Evolutionary conservation across 1,284 basidiomycete species (phyloP), one percentile per base, ranked within the genome.

Genomic region (Sanghuangporus weigelae): DNA sequence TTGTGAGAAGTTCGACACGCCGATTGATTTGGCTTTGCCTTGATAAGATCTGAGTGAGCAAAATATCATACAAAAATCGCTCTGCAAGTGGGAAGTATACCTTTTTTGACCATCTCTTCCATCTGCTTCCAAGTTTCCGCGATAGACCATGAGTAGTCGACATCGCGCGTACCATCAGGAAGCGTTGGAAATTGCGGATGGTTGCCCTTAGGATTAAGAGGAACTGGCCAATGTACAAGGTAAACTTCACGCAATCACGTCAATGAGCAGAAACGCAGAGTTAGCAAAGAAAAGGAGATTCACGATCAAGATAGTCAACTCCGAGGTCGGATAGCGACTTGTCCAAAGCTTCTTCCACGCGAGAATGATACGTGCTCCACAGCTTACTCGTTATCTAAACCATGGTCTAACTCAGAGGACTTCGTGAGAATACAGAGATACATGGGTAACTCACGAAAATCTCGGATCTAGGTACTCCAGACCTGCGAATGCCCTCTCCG

Each of bases 401-500:
- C 36, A 49, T 2, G 14, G 11, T 21, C 5, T 12, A 31, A 23
- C 42, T 42, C 26, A 31, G 23, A 50, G 26, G 12, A n/a, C 8
- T 59, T 38, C 26, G 55, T 7, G 10, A 5, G 7, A 46, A 19
- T 19, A 7, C 26, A 7, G 10, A 36, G 14, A 2, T 39, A n/a
- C 8, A 16, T n/a, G 44, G 10, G 26, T 7, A n/a, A 53, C 63
- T 21, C 26, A 92, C 74, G 79, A 90, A 93, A 73, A 93, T 81
- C 55, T 84, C 76, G 56, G 79, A 78, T 64, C 91, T 82, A 16
- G 84, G 78, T 19, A 92, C 82, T 23, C 87, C 87, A 23, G 85
- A 88, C 23, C 76, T 82, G 72, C 84, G 85, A 79, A 95, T 89
- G 48, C 92, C 93, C 67, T 86, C 72, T n/a, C 92, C 93, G 63